These are phyloP conservation scores for Pestalotiopsis fici DNA, from an alignment of 2,329 filamentous ascomycete species.

Conservation along the genomic window DNA sequence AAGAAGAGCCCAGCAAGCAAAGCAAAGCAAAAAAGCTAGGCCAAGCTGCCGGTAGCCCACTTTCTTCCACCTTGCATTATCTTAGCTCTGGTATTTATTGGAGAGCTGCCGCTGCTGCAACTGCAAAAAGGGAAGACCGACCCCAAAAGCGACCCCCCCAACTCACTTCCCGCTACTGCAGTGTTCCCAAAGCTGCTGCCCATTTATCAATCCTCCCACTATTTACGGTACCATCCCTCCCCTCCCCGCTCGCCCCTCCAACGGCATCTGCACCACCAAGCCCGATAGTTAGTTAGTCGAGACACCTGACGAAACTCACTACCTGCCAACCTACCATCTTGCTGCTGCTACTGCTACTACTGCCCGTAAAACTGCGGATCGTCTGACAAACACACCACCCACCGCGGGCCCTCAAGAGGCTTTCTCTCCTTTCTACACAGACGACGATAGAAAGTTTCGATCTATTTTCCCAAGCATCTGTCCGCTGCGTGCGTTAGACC, in stretches of 20 bases:
- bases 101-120: not conserved
- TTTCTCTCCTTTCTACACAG: constrained; percentile 1
- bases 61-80: not conserved
- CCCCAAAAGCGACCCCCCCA: not conserved
- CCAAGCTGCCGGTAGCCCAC: not conserved
- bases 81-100: not conserved
- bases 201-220: not conserved
- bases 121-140: not conserved
- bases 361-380: not conserved
- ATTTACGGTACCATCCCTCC: not conserved
- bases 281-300: not conserved
- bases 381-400: constrained; percentile 1
- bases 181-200: not conserved
- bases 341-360: no score
- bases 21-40: not conserved
- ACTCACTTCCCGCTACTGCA: not conserved
- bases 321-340: not conserved
- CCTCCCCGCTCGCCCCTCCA: constrained; percentile 1
- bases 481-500: constrained; percentile 6
- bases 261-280: not conserved
- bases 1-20: not conserved
- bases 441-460: constrained; percentile 5
- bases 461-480: constrained; percentile 6
- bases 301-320: constrained; percentile 1
- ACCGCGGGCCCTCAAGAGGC: not conserved